phyloP scores from a whole-genome alignment of 495 filamentous ascomycete genomes.

The Aspergillus bertholletiae region DNA sequence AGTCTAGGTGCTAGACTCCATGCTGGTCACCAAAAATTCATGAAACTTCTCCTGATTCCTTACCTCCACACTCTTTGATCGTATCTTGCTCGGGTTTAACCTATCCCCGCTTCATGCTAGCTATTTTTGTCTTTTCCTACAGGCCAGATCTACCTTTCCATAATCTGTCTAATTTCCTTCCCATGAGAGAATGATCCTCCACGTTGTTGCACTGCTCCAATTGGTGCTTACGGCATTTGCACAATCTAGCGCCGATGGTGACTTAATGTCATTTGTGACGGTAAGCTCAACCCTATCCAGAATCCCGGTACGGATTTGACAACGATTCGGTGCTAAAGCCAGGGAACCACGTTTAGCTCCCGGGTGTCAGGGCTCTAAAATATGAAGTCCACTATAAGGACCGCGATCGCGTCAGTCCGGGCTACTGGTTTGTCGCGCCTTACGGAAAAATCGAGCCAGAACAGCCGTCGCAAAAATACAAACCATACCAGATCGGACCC shows the following conservation, averaged over 20 bases:
- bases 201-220: not conserved
- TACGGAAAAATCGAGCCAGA: slow-evolving; percentile 18
- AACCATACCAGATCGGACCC: slow-evolving; percentile 33
- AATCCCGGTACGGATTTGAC: no score
- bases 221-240: not conserved
- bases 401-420: slow-evolving; percentile 13
- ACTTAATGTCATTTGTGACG: slow-evolving; percentile 3
- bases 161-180: no score
- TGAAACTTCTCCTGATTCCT: not conserved
- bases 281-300: not conserved
- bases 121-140: not conserved
- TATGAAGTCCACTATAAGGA: slow-evolving; percentile 14
- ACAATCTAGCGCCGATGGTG: not conserved
- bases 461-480: slow-evolving; percentile 15
- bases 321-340: not conserved
- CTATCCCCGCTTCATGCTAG: not conserved
- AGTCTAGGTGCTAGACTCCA: no score
- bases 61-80: not conserved
- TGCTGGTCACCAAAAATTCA: not conserved
- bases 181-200: not conserved
- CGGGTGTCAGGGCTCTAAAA: slow-evolving; percentile 14
- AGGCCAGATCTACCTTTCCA: not conserved
- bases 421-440: slow-evolving; percentile 27
- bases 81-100: not conserved
- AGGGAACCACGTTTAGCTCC: slow-evolving; percentile 9